Evolutionary conservation across 768 basidiomycete genomes (phyloP).

Genomic region (Boletus rufocinnamomeus): DNA sequence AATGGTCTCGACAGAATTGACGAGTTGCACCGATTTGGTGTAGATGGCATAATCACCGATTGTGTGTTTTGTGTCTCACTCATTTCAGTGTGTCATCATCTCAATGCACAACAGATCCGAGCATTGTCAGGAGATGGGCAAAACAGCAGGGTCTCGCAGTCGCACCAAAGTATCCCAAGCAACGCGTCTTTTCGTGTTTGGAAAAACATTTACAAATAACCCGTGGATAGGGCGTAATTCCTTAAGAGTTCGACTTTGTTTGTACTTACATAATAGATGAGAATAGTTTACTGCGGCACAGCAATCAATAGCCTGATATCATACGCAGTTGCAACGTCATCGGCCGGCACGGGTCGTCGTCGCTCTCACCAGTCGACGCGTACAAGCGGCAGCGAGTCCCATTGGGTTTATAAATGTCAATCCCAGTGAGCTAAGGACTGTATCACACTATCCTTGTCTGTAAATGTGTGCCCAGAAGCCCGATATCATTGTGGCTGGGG

Average conservation of each 20-base stretch:
- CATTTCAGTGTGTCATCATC: not conserved
- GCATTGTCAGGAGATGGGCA: constrained; percentile 55
- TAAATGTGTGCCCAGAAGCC: constrained; percentile 20
- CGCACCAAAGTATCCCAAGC: constrained; percentile 59
- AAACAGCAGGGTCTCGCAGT: constrained; percentile 54
- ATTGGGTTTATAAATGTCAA: constrained; percentile 9
- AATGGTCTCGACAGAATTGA: constrained; percentile 62
- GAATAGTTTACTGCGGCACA: not conserved
- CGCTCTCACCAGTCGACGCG: constrained; percentile 9
- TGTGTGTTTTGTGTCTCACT: constrained; percentile 38
- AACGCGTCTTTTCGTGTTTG: constrained; percentile 63
- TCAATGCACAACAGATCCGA: constrained; percentile 45
- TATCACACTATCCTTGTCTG: not conserved
- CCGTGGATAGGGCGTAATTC: constrained; percentile 3
- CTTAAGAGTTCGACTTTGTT: no score
- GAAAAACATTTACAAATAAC: constrained; percentile 40
- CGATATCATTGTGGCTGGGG: constrained; percentile 32
- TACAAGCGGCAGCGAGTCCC: constrained; percentile 16
- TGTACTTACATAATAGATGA: no score
- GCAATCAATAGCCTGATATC: not conserved
- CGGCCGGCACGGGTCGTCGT: not conserved
- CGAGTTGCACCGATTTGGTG: constrained; percentile 58
- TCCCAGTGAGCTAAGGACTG: not conserved
- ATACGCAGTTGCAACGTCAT: not conserved
- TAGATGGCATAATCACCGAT: constrained; percentile 81